Base-by-base conservation (phyloP, 2,329 filamentous ascomycete species). In the Epicoccum sorghinum region DNA sequence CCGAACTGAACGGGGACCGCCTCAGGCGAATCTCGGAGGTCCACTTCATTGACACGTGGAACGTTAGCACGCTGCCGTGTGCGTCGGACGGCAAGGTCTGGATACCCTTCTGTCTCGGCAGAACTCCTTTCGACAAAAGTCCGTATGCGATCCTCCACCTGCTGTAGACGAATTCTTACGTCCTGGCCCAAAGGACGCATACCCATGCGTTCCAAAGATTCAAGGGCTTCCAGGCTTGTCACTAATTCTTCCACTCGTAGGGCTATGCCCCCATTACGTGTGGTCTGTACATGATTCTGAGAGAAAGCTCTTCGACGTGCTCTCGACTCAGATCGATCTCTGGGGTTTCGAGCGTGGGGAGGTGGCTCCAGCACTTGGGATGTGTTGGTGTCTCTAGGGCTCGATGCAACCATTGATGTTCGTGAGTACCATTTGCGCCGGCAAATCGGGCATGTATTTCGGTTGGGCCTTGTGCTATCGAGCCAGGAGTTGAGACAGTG, bases 371-470 rank as follows among this genome's bases (percentile, higher is more conserved):
- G 36, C 9, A 39, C 35, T 24, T 51, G 44, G 3, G 47, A 32
- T 18, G 43, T 45, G 12, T 43, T 47, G 18, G 43, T 47, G 27
- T 47, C 42, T 47, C 51, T 40, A 18, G 55, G 41, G 7, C 36
- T 37, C 5, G 36, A 12, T 10, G 14, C 40, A 9, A 23, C 22
- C 10, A 23, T 32, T 7, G 46, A 4, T 35, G 27, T 23, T 14
- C 48, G 46, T 18, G 36, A 40, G 29, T 54, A 58, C 57, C 57
- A 61, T 35, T 39, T 47, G 10, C 37, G 37, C 40, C 54, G 35
- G 27, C 54, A 62, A 48, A 58, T 42, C 18, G 54, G 57, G 40
- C 57, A 58, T 18, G 35, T 47, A 27, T 62, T 58, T 6, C 24
- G 54, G 2, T 23, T 22, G 14, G 37, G 51, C n/a, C 41, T 50